Conservation (phyloP, 1,284 basidiomycete genomes). For the Malassezia nana region DNA sequence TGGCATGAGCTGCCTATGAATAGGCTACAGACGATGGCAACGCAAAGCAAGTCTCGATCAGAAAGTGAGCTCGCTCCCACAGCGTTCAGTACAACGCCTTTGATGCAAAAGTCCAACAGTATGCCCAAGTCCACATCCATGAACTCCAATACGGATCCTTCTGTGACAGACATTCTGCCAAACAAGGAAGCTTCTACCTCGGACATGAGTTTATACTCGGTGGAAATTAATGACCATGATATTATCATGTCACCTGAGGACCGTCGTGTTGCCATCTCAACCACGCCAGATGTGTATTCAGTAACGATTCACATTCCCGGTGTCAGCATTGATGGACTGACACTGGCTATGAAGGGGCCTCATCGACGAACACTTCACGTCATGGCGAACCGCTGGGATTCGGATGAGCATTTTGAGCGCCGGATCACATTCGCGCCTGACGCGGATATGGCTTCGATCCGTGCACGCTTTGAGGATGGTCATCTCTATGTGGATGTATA, state of each 20-base stretch:
- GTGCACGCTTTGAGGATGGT: conserved; percentile 13
- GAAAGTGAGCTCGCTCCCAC: not conserved
- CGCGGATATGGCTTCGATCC: conserved; percentile 13
- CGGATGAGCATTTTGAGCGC: conserved; percentile 38
- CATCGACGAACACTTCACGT: conserved; percentile 39
- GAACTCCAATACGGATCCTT: not conserved
- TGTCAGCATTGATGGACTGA: conserved; percentile 37
- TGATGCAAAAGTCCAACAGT: not conserved
- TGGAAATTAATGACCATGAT: not conserved
- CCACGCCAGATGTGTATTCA: conserved; percentile 14
- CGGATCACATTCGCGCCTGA: conserved; percentile 29
- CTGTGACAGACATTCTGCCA: not conserved
- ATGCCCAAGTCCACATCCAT: not conserved
- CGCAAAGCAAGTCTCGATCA: not conserved
- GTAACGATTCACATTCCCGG: conserved; percentile 32
- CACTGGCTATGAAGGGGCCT: conserved; percentile 36
- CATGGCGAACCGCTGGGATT: conserved; percentile 38
- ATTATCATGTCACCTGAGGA: not conserved
- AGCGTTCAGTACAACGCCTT: not conserved
- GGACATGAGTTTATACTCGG: not conserved
- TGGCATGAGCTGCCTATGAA: not conserved
- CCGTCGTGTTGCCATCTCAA: not conserved
- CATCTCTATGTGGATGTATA: conserved; percentile 6
- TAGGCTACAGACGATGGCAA: not conserved
- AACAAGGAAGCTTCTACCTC: not conserved